Base-by-base conservation (phyloP, 208 protist species). In the Sergeia podlipaevii region DNA sequence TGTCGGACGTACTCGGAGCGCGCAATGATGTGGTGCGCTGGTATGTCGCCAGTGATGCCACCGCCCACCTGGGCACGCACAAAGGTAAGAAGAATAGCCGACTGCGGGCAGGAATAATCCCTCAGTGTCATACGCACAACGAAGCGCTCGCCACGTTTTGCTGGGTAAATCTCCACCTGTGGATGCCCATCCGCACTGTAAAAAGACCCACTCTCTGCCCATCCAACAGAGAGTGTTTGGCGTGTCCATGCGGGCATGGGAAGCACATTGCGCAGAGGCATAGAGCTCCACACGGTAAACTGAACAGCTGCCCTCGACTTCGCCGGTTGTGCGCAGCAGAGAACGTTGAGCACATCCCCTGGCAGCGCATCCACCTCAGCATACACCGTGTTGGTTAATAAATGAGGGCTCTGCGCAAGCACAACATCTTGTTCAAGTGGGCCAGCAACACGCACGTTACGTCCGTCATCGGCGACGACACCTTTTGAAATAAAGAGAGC, bases 81-180 rank as follows among this genome's bases (percentile, higher is more conserved):
- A 1, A 92, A 70, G 43, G 72, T 78, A 29, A 95, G 73, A 33
- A 86, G 74, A 43, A 95, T 84, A 13, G 82, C 60, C 1, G 85
- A 78, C 32, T 66, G 44, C 7, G 59, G 63, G 51, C 64, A 70
- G 43, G 70, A 78, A 64, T 74, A 80, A 5, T 86, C 74, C 0
- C 51, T 29, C 52, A 93, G 51, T 0, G 58, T 60, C 74, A 95
- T 74, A 27, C 69, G 61, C 11, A 93, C 64, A 28, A 86, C 74
- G 46, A 93, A 77, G 4, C 69, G 67, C 30, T 80, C 66, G 29
- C 70, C 30, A 0, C 74, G 41, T 23, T 51, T 61, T 27, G 74
- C 49, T 20, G 70, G 64, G 18, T 68, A 76, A 38, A 95, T 60
- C 65, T 95, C 89, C 33, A 95, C 63, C 64, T 95, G 89, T 20